These are phyloP conservation scores for Claviceps capensis DNA, from an alignment of 2,329 filamentous ascomycete genomes.

Conservation along the genomic window DNA sequence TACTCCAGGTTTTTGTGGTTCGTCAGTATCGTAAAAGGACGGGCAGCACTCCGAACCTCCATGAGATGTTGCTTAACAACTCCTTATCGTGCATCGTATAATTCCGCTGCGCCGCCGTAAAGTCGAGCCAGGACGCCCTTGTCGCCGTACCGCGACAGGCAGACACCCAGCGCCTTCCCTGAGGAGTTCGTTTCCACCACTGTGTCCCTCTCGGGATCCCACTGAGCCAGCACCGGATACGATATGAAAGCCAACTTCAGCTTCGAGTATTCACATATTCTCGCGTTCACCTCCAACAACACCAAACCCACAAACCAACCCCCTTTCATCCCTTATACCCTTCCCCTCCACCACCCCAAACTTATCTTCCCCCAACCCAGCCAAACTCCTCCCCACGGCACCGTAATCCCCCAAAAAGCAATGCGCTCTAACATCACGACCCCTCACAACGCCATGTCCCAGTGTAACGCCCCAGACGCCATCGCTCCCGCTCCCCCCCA, in stretches of 20 bases:
- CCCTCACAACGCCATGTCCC: slow-evolving; percentile 37
- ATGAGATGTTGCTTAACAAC: not conserved
- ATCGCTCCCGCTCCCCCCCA: slow-evolving; percentile 13
- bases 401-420: not conserved
- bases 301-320: not conserved
- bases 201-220: too few species aligned
- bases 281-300: not conserved
- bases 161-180: too few species aligned
- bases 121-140: too few species aligned
- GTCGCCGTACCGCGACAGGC: too few species aligned
- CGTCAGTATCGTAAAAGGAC: too few species aligned
- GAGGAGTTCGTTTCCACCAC: too few species aligned
- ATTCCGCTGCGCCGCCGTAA: too few species aligned
- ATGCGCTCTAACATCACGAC: slow-evolving; percentile 22
- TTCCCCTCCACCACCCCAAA: not conserved
- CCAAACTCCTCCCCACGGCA: not conserved
- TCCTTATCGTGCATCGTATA: too few species aligned
- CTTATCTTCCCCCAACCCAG: not conserved
- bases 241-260: too few species aligned
- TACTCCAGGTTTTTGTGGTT: too few species aligned
- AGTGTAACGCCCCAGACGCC: slow-evolving; percentile 42
- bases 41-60: not conserved
- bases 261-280: too few species aligned
- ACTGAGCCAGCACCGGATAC: too few species aligned
- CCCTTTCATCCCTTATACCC: not conserved